A percentile compares a stretch with the other conserved stretches of the same genome.
phyloP scores from a whole-genome alignment of 371 early-diverging fungal genomes.

The Conidiobolus incongruus region DNA sequence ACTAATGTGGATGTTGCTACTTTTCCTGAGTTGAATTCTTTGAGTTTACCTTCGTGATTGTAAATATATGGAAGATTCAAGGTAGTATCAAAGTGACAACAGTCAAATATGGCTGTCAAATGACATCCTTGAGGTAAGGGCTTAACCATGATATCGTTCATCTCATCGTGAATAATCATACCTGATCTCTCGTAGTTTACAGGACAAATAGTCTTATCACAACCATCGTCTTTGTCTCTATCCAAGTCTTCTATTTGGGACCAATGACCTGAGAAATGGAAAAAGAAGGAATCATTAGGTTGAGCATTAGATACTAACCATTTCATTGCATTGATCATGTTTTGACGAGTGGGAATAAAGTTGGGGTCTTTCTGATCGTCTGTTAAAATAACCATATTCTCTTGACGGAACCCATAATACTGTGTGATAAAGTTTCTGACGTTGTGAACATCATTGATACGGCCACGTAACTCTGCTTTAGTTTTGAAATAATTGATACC shows the following conservation, averaged over 20 bases:
- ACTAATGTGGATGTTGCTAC: slow-evolving; percentile 21
- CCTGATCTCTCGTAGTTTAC: slow-evolving; percentile 57
- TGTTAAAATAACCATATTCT: no score
- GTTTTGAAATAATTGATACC: slow-evolving; percentile 81
- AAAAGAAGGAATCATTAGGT: slow-evolving; percentile 64
- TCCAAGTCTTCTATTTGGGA: slow-evolving; percentile 31
- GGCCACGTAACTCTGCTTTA: slow-evolving; percentile 38
- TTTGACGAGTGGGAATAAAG: no score
- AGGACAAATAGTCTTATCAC: slow-evolving; percentile 65
- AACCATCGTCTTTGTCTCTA: slow-evolving; percentile 73
- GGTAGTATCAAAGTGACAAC: slow-evolving; percentile 70
- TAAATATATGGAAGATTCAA: slow-evolving; percentile 78
- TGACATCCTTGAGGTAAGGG: slow-evolving; percentile 71
- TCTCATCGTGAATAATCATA: slow-evolving; percentile 62
- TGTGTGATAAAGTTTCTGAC: slow-evolving; percentile 53
- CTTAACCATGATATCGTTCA: slow-evolving; percentile 58
- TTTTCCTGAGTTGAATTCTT: slow-evolving; percentile 24
- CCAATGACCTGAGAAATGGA: slow-evolving; percentile 87
- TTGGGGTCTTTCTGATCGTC: no score
- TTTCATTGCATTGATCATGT: no score
- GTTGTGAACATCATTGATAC: slow-evolving; percentile 80
- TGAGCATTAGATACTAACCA: slow-evolving; percentile 74
- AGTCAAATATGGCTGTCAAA: slow-evolving; percentile 73
- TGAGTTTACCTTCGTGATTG: slow-evolving; percentile 38
- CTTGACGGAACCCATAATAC: no score